A percentile compares a stretch with the other conserved stretches of the same genome.
These are phyloP conservation scores for Curvularia sp. DNA, from an alignment of 2,329 filamentous ascomycete genomes.

Conservation along the genomic window DNA sequence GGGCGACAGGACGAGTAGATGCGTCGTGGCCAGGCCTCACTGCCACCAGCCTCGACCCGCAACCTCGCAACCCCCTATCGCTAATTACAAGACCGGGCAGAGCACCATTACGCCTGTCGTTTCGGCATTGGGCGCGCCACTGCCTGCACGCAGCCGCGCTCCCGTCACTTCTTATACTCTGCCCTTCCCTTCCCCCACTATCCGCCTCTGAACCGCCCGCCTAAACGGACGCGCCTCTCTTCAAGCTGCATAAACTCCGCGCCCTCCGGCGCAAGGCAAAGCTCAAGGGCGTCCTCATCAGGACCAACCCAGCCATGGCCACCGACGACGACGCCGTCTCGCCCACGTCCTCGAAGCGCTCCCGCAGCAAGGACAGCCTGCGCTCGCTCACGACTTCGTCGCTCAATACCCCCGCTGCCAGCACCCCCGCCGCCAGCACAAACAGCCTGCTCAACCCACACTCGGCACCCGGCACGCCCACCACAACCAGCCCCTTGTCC, in stretches of 20 bases:
- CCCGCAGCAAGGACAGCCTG: slow-evolving; percentile 49
- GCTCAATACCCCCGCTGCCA: slow-evolving; percentile 33
- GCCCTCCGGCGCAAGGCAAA: slow-evolving; percentile 51
- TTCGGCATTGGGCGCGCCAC: slow-evolving; percentile 22
- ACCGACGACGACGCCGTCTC: slow-evolving; percentile 42
- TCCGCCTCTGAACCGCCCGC: slow-evolving; percentile 20
- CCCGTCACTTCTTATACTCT: slow-evolving; percentile 31
- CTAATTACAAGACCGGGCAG: slow-evolving; percentile 5
- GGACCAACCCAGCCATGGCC: slow-evolving; percentile 34
- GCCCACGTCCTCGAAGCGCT: slow-evolving; percentile 50
- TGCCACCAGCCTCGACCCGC: slow-evolving; percentile 1
- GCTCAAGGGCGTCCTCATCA: slow-evolving; percentile 40
- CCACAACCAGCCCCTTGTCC: background rate
- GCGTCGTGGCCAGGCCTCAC: background rate
- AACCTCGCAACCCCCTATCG: slow-evolving; percentile 10
- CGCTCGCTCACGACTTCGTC: slow-evolving; percentile 39
- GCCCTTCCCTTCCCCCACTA: slow-evolving; percentile 22
- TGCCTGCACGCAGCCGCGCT: slow-evolving; percentile 13
- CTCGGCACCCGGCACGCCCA: slow-evolving; percentile 20
- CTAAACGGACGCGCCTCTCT: slow-evolving; percentile 22
- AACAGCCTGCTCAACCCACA: slow-evolving; percentile 43
- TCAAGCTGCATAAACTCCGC: slow-evolving; percentile 52
- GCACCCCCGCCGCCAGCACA: slow-evolving; percentile 41
- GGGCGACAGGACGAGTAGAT: background rate
- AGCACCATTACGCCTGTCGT: slow-evolving; percentile 7